A percentile compares a stretch with the other conserved stretches of the same genome.
Conservation (phyloP, 768 basidiomycete genomes). For the Ramaria sp. region DNA sequence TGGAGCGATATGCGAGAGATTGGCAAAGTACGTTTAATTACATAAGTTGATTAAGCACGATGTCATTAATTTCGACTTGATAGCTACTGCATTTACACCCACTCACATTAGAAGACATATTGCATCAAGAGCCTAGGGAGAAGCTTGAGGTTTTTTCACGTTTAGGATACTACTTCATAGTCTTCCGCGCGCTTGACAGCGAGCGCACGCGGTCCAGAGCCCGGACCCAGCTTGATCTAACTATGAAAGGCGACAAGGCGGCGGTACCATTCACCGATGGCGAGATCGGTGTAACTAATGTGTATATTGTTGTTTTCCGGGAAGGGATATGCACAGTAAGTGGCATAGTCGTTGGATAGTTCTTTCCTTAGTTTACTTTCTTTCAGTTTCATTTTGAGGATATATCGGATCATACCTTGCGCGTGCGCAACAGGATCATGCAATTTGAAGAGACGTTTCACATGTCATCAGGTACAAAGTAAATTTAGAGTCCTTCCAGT, state of each 20-base stretch:
- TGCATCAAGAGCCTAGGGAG: slow-evolving; percentile 85
- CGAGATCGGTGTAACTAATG: slow-evolving; percentile 60
- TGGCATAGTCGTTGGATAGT: slow-evolving; percentile 8
- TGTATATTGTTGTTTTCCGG: slow-evolving; percentile 84
- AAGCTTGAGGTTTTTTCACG: slow-evolving; percentile 82
- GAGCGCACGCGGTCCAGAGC: slow-evolving; percentile 24
- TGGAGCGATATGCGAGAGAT: slow-evolving; percentile 83
- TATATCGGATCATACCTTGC: slow-evolving; percentile 75
- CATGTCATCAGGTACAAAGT: slow-evolving; percentile 58
- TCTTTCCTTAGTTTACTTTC: not conserved
- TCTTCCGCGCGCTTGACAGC: slow-evolving; percentile 73
- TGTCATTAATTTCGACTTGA: slow-evolving; percentile 2
- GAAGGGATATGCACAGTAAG: slow-evolving; percentile 76
- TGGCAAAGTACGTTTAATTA: slow-evolving; percentile 55
- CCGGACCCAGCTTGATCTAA: not conserved
- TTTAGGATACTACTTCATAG: slow-evolving; percentile 88
- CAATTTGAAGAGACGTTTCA: slow-evolving; percentile 49
- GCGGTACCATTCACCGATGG: slow-evolving; percentile 28
- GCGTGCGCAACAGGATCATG: slow-evolving; percentile 62
- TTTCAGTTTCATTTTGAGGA: slow-evolving; percentile 83
- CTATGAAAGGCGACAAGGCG: slow-evolving; percentile 1
- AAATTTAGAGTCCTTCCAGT: not conserved
- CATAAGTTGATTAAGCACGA: not conserved
- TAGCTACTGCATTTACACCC: slow-evolving; percentile 85
- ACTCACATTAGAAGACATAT: slow-evolving; percentile 84